Evolutionary conservation across 768 basidiomycete species (phyloP).

Genomic region (Tylopilus intermedius): DNA sequence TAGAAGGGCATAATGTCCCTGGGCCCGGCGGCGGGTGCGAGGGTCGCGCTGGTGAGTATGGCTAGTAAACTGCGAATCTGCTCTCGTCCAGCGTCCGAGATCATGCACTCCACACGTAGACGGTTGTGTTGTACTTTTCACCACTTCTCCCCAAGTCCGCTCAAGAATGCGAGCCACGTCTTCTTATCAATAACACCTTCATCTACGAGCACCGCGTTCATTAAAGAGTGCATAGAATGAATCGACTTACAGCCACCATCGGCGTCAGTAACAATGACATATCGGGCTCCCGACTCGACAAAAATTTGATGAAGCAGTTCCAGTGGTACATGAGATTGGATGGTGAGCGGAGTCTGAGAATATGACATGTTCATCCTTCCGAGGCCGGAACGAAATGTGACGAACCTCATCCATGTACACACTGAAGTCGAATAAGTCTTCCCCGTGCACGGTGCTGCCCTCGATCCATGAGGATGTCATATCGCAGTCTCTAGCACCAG

Average conservation of each 20-base stretch:
- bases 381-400: not conserved
- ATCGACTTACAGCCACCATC: slow-evolving; percentile 70
- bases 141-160: slow-evolving; percentile 60
- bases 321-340: slow-evolving; percentile 80
- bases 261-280: slow-evolving; percentile 77
- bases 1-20: not conserved
- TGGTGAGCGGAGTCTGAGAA: slow-evolving; percentile 75
- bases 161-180: slow-evolving; percentile 85
- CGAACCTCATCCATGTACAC: slow-evolving; percentile 85
- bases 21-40: not conserved
- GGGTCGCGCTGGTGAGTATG: not conserved
- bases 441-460: slow-evolving; percentile 10
- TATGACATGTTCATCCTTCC: not conserved
- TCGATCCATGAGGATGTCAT: slow-evolving; percentile 56
- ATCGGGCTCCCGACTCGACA: slow-evolving; percentile 87
- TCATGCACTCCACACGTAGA: not conserved
- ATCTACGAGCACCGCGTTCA: slow-evolving; percentile 39
- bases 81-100: not conserved
- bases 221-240: not conserved
- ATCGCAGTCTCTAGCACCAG: slow-evolving; percentile 37
- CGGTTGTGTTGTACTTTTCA: not conserved
- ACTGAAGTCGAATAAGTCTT: slow-evolving; percentile 74
- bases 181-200: slow-evolving; percentile 94
- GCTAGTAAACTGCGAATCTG: not conserved
- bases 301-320: slow-evolving; percentile 93